Evolutionary conservation across 768 basidiomycete species (phyloP).

Genomic region (Cystobasidium ongulense): DNA sequence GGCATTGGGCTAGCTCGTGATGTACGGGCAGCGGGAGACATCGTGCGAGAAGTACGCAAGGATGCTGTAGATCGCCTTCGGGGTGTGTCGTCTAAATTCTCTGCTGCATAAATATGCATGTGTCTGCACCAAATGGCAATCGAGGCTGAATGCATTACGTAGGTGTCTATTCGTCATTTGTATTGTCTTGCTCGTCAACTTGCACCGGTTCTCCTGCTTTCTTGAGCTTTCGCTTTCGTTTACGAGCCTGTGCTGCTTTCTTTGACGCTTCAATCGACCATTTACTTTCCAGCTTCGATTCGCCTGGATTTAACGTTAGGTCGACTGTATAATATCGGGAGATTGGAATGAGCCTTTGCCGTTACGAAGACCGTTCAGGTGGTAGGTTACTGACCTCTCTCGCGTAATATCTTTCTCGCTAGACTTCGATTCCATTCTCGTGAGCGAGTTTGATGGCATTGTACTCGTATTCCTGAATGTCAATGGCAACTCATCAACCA

Average conservation of each 20-base stretch:
- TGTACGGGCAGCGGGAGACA: background rate
- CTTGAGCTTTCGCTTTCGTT: slow-evolving; percentile 22
- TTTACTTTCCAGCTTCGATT: slow-evolving; percentile 25
- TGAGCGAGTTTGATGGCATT: slow-evolving; percentile 33
- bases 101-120: background rate
- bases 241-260: slow-evolving; percentile 28
- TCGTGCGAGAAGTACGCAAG: background rate
- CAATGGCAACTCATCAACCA: background rate
- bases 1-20: slow-evolving; percentile 11
- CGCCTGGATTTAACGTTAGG: slow-evolving; percentile 27
- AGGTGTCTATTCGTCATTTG: background rate
- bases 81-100: background rate
- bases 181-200: too few relatives aligned
- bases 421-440: slow-evolving; percentile 29
- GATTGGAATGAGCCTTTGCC: too few relatives aligned
- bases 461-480: slow-evolving; percentile 31
- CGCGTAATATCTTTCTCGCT: slow-evolving; percentile 30
- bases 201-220: too few relatives aligned
- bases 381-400: slow-evolving; percentile 2
- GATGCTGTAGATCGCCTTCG: background rate
- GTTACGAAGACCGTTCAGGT: background rate
- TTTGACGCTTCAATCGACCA: slow-evolving; percentile 29
- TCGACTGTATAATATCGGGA: too few relatives aligned
- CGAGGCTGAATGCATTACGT: background rate
- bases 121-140: too few relatives aligned